phyloP scores from a whole-genome alignment of 2,329 filamentous ascomycete genomes.

The Aspergillus luchuensis region DNA sequence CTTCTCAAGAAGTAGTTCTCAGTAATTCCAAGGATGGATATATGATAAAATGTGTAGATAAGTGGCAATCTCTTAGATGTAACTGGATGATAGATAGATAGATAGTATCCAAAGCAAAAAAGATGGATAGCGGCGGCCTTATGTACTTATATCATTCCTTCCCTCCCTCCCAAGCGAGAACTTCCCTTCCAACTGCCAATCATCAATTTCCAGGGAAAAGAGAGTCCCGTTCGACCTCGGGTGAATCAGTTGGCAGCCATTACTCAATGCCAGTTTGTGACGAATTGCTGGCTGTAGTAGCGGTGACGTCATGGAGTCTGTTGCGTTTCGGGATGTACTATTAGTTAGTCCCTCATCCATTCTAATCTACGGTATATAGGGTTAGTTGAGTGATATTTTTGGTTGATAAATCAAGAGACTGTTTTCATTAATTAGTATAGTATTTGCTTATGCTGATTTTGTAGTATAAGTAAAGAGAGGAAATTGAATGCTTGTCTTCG shows the following conservation, averaged over 20 bases:
- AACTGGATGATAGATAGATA: neutral
- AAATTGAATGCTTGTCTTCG: too few relatives aligned
- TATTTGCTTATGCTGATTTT: neutral
- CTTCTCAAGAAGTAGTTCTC: too few relatives aligned
- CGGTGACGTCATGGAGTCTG: slow-evolving; percentile 18
- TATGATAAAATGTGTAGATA: too few relatives aligned
- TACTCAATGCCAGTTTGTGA: neutral
- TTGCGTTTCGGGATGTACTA: neutral
- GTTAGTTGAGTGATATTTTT: neutral
- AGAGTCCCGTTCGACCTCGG: slow-evolving; percentile 3
- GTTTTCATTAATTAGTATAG: neutral
- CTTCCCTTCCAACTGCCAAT: neutral
- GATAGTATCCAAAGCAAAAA: neutral
- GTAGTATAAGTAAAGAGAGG: too few relatives aligned
- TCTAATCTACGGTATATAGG: neutral
- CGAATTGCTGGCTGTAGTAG: neutral
- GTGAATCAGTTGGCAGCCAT: neutral
- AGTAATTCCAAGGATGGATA: too few relatives aligned
- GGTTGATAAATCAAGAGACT: too few relatives aligned
- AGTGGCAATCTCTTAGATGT: too few relatives aligned
- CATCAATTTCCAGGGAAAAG: neutral
- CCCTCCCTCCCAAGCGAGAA: neutral
- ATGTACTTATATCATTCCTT: neutral
- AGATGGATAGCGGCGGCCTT: neutral
- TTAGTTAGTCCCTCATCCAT: too few relatives aligned